Evolutionary conservation across 768 basidiomycete species (phyloP), one percentile per base, ranked within the genome.

Genomic region (Podaxis rugospora): DNA sequence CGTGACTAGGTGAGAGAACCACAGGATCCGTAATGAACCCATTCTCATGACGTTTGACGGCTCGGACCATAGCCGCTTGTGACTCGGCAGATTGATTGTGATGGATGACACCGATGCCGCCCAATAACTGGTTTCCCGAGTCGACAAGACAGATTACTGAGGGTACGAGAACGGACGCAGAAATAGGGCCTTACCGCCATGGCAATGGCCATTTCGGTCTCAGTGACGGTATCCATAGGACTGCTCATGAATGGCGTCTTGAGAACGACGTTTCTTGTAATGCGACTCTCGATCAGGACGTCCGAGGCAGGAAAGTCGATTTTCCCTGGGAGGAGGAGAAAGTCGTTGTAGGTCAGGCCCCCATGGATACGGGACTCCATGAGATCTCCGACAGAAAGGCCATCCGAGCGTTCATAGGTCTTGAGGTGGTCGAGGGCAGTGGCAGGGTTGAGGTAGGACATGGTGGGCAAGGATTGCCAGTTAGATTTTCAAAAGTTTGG

Each of bases 201-300:
- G 53, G 88, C 79, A 70, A 96, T 93, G 32, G 93, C 93, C 92
- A 95, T 96, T 62, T 92, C 87, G 57, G 83, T 86, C 75, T 98
- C 97, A 1, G 97, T 98, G 67, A 98, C 97, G 49, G 97, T 99
- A 78, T 99, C 97, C 97, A 99, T 99, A 14, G 97, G 96, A 55
- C 93, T 95, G 72, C 93, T 96, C 80, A 98, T 80, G 77, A 99
- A 96, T 0, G 96, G 97, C 0, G 95, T 95, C 77, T 94, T 98
- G 67, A 99, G 81, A 46, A 80, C 76, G 67, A 98, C 92, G 66
- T 97, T 97, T 59, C 90, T 87, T 23, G 96, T 97, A 61, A 99
- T 87, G 57, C 82, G 85, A 68, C 86, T 90, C 77, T 98, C 93
- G 2, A 92, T 87, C 66, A 83, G 70, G 71, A 95, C 95, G 47